Percentiles rank a stretch among this genome's conserved stretches.
phyloP scores from a whole-genome alignment of 179 eudicot genomes.

The Dionaea muscipula region DNA sequence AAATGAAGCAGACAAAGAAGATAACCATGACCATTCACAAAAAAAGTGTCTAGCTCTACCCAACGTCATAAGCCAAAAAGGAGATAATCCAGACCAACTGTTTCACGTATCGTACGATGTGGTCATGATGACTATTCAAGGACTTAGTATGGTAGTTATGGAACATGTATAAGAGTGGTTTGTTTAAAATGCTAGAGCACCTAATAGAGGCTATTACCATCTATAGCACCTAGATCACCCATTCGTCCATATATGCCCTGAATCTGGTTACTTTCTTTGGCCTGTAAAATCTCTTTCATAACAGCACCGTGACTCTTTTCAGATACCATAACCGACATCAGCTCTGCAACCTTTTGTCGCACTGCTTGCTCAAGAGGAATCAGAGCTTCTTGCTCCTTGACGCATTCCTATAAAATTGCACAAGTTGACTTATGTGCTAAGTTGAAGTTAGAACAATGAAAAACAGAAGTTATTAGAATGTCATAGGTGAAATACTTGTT shows the following conservation, averaged over 20 bases:
- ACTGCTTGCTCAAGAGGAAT: constrained; percentile 78
- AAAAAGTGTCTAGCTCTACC: too few relatives aligned
- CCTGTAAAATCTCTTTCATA: constrained; percentile 69
- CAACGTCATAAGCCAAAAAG: too few relatives aligned
- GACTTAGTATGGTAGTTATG: not conserved
- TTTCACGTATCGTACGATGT: too few relatives aligned
- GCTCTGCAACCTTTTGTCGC: constrained; percentile 81
- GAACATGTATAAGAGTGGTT: not conserved
- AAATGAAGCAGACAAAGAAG: too few relatives aligned
- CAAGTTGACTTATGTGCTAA: constrained; percentile 1
- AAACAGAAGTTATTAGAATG: not conserved
- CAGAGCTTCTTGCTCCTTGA: constrained; percentile 65
- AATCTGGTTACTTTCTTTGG: constrained; percentile 61
- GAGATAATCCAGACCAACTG: too few relatives aligned
- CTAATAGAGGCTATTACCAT: constrained; percentile 17
- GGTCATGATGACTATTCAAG: not conserved
- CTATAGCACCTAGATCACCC: constrained; percentile 97
- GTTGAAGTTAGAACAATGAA: not conserved
- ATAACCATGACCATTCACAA: too few relatives aligned
- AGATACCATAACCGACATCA: constrained; percentile 53
- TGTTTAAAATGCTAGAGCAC: not conserved
- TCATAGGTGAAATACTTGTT: constrained; percentile 41
- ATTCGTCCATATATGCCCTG: constrained; percentile 82
- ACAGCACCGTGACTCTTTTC: constrained; percentile 93
- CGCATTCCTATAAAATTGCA: constrained; percentile 40